A percentile compares a stretch with the other conserved stretches of the same genome.
These are phyloP conservation scores for Talaromyces thailandensis DNA, from an alignment of 495 filamentous ascomycete species.

Conservation along the genomic window DNA sequence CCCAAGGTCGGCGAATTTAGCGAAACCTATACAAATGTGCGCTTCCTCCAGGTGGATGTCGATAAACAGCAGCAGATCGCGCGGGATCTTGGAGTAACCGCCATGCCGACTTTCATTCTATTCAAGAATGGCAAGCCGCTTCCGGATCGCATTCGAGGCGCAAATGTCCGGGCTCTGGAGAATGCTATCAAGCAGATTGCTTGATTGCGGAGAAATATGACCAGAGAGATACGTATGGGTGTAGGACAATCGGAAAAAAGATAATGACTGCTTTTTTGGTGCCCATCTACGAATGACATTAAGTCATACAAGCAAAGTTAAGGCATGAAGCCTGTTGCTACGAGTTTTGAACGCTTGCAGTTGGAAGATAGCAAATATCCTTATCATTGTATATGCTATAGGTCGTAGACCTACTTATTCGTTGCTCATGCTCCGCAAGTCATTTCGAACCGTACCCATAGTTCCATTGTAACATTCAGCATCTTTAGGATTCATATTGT, in stretches of 20 bases:
- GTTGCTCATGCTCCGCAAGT: neutral
- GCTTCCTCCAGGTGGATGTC: constrained; percentile 83
- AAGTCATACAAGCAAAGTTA: neutral
- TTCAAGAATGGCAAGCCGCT: constrained; percentile 67
- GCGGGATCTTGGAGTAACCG: constrained; percentile 62
- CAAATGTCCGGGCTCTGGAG: constrained; percentile 53
- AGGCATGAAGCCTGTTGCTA: neutral
- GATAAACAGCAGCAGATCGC: constrained; percentile 68
- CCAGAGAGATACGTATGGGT: neutral
- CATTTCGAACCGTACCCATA: neutral
- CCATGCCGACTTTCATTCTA: constrained; percentile 83
- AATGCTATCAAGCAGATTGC: constrained; percentile 48
- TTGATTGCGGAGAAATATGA: neutral
- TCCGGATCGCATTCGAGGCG: constrained; percentile 67
- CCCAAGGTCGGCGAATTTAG: constrained; percentile 61
- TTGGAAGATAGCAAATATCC: neutral
- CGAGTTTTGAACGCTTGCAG: neutral
- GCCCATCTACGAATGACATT: neutral
- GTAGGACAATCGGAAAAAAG: neutral
- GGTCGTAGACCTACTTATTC: neutral
- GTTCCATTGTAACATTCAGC: neutral
- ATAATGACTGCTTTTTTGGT: neutral
- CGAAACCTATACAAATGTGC: constrained; percentile 42
- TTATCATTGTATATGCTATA: neutral
- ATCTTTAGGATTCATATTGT: neutral